These are phyloP conservation scores for Rhynchospora tenuis DNA, from an alignment of 176 grass and related monocot genomes.

Conservation along the genomic window DNA sequence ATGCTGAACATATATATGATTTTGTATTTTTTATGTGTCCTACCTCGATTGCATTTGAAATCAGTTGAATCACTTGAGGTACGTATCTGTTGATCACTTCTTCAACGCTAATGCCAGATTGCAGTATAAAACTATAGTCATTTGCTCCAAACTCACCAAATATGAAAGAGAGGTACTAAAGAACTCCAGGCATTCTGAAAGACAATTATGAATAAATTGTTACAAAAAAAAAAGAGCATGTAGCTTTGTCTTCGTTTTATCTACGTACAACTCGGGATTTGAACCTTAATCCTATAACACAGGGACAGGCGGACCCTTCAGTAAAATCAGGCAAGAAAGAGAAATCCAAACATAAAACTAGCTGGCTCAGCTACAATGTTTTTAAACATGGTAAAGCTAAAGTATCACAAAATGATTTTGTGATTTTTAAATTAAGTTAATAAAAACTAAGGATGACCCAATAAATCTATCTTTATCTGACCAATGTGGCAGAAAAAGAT, in stretches of 20 bases:
- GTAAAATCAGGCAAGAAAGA: neutral
- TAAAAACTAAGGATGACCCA: neutral
- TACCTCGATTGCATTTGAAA: constrained; percentile 47
- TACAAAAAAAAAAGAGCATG: neutral
- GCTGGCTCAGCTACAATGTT: neutral
- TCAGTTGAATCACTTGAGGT: constrained; percentile 17
- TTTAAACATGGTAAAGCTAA: neutral
- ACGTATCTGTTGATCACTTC: constrained; percentile 18
- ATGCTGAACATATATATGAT: neutral
- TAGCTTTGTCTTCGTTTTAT: neutral
- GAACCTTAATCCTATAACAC: neutral
- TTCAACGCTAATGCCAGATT: neutral
- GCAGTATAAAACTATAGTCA: constrained; percentile 32
- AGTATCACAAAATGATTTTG: neutral
- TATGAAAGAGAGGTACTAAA: constrained; percentile 38
- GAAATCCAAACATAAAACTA: neutral
- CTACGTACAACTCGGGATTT: neutral
- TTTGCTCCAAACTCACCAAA: constrained; percentile 42
- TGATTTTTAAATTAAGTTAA: neutral
- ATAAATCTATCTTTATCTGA: neutral
- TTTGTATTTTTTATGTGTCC: neutral
- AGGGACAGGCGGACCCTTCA: neutral
- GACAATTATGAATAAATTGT: neutral
- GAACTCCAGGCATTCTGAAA: constrained; percentile 31
- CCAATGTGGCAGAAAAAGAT: neutral